Base-by-base conservation (phyloP, 306 rosid species). In the Rubus idaeus region DNA sequence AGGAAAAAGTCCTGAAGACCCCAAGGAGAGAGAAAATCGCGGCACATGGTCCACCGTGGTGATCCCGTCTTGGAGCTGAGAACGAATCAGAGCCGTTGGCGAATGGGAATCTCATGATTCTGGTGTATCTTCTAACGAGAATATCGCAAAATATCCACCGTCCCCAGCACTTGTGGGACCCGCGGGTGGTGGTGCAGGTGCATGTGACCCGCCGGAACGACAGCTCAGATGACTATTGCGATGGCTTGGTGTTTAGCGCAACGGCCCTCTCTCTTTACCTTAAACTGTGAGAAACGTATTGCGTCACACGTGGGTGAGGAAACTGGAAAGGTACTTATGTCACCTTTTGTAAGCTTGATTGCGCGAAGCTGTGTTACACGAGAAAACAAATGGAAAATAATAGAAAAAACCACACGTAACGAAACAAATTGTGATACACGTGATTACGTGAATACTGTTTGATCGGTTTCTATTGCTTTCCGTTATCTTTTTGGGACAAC, bases 1-100 rank as follows among this genome's bases (percentile, higher is more conserved):
- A 1, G n/a, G 47, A 40, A 64, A 39, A 40, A 64, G 70, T 39
- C 47, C 13, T 16, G 12, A 9, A 13, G 10, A 17, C 7, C 70
- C 50, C 70, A 2, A 20, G 5, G 10, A 0, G 21, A 23, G 80
- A 41, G 70, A 82, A 17, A 41, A 46, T 77, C 39, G 76, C 81
- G 67, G 83, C 83, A 84, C 90, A 70, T 84, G 84, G 84, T 61
- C 84, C 44, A 53, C 11, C 66, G 78, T 79, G 84, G 71, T 7
- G 78, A 30, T 70, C 71, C 21, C 45, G 21, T 49, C 37, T 70
- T 40, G 79, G 66, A 68, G 64, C 50, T 35, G 80, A 35, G 47
- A 20, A 52, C 60, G 66, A 78, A 81, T 78, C 76, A 35, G 20
- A 37, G 35, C 82, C 82, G 62, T 78, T 12, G 2, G 62, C 30